Percentiles rank a stretch among this genome's conserved stretches.
phyloP scores from a whole-genome alignment of 345 rosid species.

The Eucalyptus cloeziana region DNA sequence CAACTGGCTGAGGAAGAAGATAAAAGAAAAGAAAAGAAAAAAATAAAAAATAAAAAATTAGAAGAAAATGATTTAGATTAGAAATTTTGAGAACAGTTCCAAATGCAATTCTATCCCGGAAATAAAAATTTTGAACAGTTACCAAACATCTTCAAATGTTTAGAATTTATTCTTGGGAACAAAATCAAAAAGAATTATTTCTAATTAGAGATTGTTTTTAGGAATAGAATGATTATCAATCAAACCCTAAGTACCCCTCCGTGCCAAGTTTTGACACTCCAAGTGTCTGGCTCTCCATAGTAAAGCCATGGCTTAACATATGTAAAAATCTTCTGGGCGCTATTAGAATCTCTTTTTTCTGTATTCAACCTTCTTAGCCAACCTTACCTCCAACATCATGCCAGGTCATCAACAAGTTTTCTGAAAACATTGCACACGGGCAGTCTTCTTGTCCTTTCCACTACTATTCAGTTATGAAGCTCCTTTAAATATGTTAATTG shows the following conservation, averaged over 20 bases:
- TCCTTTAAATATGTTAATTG: background rate
- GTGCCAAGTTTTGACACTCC: too few species aligned
- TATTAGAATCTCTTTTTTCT: too few species aligned
- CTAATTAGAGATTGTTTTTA: too few species aligned
- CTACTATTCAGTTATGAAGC: background rate
- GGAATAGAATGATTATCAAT: too few species aligned
- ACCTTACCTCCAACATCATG: background rate
- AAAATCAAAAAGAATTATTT: too few species aligned
- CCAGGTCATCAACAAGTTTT: background rate
- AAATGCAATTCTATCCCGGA: fast-evolving
- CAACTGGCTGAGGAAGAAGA: fast-evolving
- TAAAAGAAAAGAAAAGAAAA: fast-evolving
- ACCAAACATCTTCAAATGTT: too few species aligned
- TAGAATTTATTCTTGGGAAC: too few species aligned
- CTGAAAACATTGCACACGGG: background rate
- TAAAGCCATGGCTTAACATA: background rate
- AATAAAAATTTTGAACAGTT: too few species aligned
- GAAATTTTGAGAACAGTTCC: too few species aligned
- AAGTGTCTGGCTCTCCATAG: fast-evolving
- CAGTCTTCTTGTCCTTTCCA: background rate
- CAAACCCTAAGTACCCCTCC: fast-evolving
- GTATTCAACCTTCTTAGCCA: background rate
- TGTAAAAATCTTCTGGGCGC: too few species aligned
- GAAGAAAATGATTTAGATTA: too few species aligned
- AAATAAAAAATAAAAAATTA: too few species aligned